Conservation (phyloP, 1,139 yeast species). For the Kurtzmaniella quercitrusa region DNA sequence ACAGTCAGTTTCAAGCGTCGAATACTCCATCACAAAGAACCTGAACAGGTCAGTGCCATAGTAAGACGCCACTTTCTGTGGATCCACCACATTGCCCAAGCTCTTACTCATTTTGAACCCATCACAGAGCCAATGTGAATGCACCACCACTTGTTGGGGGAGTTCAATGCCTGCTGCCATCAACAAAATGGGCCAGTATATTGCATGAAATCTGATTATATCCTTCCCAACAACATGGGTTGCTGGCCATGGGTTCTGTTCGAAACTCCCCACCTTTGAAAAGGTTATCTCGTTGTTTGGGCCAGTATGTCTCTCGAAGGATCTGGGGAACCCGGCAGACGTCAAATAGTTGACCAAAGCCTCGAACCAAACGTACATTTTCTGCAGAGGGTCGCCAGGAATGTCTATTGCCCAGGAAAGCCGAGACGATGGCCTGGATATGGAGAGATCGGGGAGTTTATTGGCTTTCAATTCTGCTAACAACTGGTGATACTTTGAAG, state of each 20-base stretch:
- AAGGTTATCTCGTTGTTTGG: background rate
- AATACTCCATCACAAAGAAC: constrained; percentile 72
- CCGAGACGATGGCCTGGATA: constrained; percentile 77
- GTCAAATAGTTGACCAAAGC: constrained; percentile 86
- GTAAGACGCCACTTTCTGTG: constrained; percentile 52
- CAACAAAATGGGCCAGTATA: constrained; percentile 92
- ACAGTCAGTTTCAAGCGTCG: constrained; percentile 72
- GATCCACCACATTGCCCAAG: constrained; percentile 94
- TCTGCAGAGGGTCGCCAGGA: constrained; percentile 74
- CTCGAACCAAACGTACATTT: constrained; percentile 95
- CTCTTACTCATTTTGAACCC: constrained; percentile 94
- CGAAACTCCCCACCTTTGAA: constrained; percentile 2
- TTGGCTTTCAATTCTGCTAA: constrained; percentile 51
- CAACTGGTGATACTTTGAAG: constrained; percentile 49
- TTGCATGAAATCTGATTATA: constrained; percentile 79
- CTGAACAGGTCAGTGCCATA: constrained; percentile 75
- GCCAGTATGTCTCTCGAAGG: constrained; percentile 9
- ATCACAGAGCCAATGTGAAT: constrained; percentile 89
- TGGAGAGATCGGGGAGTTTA: constrained; percentile 62
- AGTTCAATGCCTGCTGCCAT: constrained; percentile 73
- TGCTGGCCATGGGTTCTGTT: constrained; percentile 48
- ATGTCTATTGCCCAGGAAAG: constrained; percentile 89
- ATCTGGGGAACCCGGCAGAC: constrained; percentile 50
- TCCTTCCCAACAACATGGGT: constrained; percentile 91
- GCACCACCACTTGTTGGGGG: constrained; percentile 78